Base-by-base conservation (phyloP, 495 filamentous ascomycete species). In the Talaromyces proteolyticus region DNA sequence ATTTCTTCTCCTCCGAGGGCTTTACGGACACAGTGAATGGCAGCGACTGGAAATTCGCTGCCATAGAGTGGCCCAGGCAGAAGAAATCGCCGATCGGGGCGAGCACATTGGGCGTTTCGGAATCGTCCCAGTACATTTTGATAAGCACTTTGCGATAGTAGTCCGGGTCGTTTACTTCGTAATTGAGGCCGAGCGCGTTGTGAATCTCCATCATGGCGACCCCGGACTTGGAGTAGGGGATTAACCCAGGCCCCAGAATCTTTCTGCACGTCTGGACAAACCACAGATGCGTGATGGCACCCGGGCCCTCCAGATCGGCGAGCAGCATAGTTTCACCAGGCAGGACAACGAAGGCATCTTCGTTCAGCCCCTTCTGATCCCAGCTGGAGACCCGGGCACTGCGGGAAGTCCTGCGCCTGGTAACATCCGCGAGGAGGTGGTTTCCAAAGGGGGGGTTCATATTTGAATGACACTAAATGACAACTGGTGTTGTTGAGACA, bases 101-200 rank as follows among this genome's bases (percentile, higher is more conserved):
- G 4, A 59, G 40, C 6, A 59, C 56, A 36, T 49, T 59, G 6
- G 56, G 56, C 4, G 56, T 59, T 34, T 46, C 43, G 6, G 24
- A 46, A 46, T 46, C 43, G 43, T 46, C 24, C 43, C 42, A 60
- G 43, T 60, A 60, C 54, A 60, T 60, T 50, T 55, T 54, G 42
- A 60, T 54, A 16, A 60, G 52, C 23, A 60, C 54, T 37, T 60
- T 60, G 48, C 57, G 57, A 38, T 59, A 59, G 57, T 59, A 59
- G 51, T 59, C 54, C 2, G 57, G 57, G 41, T 59, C 57, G 23
- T 42, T 59, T 40, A 44, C 16, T 45, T 59, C 57, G 29, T 59
- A 57, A 47, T 57, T 60, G 49, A 60, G 52, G 38, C 57, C 57
- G 7, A 53, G 52, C 0, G 52, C 55, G 47, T 57, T 57, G 42